Evolutionary conservation across 2,329 filamentous ascomycete species (phyloP).

Genomic region (Dactylellina haptotyla): DNA sequence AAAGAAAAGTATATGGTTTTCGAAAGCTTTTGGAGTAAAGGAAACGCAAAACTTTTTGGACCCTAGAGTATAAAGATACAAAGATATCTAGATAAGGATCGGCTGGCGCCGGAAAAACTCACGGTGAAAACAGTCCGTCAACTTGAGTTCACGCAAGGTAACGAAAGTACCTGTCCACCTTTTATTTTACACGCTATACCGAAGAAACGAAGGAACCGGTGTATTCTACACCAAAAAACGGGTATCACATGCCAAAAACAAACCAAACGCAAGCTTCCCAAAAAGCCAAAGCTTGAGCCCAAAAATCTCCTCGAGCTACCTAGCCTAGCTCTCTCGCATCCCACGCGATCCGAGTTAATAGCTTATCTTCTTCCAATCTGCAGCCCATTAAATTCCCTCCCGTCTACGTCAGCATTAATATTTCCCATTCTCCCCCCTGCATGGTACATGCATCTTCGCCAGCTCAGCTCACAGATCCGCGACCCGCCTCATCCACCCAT

Average conservation of each 20-base stretch:
- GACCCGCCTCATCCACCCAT: conserved; percentile 30
- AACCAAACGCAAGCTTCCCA: not conserved
- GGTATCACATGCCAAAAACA: conserved; percentile 29
- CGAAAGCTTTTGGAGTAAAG: not conserved
- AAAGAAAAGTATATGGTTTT: not conserved
- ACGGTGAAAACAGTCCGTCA: conserved; percentile 4
- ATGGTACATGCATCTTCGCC: not conserved
- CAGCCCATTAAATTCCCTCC: not conserved
- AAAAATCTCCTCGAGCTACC: not conserved
- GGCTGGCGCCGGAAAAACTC: not conserved
- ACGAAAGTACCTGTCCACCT: not conserved
- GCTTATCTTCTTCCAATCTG: conserved; percentile 21
- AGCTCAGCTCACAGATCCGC: conserved; percentile 33
- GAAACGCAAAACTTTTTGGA: not conserved
- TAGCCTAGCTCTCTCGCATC: not conserved
- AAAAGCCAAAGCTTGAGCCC: not conserved
- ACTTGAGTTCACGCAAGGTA: not conserved
- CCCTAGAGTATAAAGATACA: not conserved
- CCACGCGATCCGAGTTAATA: conserved; percentile 11
- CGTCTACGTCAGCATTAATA: conserved; percentile 7
- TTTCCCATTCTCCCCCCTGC: not conserved
- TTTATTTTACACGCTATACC: not conserved
- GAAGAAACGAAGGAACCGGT: not conserved
- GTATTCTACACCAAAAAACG: conserved; percentile 13
- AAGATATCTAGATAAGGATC: not conserved